Base-by-base conservation (phyloP, 768 basidiomycete genomes). In the Boletus barrowsii region DNA sequence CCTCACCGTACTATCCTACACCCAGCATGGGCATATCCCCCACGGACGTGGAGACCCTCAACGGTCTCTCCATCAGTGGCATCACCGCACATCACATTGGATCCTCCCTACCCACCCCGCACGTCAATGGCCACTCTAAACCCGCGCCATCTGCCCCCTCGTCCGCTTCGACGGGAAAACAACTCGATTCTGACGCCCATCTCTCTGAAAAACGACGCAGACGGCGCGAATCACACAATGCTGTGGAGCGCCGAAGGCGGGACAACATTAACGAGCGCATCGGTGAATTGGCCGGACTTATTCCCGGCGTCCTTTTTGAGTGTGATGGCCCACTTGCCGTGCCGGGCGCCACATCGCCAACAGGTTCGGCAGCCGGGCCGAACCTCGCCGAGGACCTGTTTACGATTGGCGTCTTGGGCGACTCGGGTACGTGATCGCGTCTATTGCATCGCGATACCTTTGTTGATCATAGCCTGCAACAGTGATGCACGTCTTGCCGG, bases 191-290 rank as follows among this genome's bases (percentile, higher is more conserved):
- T 0, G 68, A 66, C 18, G 8, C 75, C 46, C 84, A 84, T 42
- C 80, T 83, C 59, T 79, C 82, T 58, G 93, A 96, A 73, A 95
- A 95, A 68, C 74, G 93, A 3, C 74, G 91, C 3, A 75, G 90
- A 35, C 73, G 93, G 46, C 73, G 93, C 55, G 93, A 95, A 71
- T 87, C 84, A 9, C 93, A 97, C 67, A 97, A 97, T 62, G 92
- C 92, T 3, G 93, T 97, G 59, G 93, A 97, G 75, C 76, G 93
- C 17, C 73, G 93, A 26, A 65, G 93, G 55, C 70, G 93, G 45
- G 93, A 97, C 66, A 95, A 94, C 68, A 97, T 97, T 69, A 97
- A 97, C 71, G 93, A 97, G 73, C 91, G 93, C 71, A 97, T 97
- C 61, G 81, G 82, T 37, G 93, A 97, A 68, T 81, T 97, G 2